Percentiles rank a stretch among this genome's conserved stretches.
These are phyloP conservation scores for Phytopythium mirpurense DNA, from an alignment of 352 stramenopile species.

Conservation along the genomic window DNA sequence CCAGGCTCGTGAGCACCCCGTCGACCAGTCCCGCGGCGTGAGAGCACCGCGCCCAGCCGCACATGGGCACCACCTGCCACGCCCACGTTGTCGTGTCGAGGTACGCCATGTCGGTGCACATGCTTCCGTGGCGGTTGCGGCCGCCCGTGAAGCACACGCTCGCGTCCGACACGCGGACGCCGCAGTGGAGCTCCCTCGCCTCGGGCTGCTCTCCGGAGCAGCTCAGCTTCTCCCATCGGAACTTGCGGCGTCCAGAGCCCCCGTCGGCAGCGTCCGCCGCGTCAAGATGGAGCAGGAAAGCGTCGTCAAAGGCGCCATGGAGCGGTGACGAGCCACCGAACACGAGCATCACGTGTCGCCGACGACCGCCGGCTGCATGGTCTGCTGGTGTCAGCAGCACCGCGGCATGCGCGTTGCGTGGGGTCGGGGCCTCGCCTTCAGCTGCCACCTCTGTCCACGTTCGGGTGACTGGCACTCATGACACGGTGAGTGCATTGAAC, in stretches of 20 bases:
- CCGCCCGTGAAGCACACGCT: conserved; percentile 43
- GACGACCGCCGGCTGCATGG: not conserved
- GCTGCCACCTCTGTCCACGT: conserved; percentile 25
- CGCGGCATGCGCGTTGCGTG: conserved; percentile 55
- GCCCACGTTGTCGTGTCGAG: conserved; percentile 29
- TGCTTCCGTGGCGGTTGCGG: conserved; percentile 38
- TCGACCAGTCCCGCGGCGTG: conserved; percentile 26
- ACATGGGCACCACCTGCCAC: conserved; percentile 50
- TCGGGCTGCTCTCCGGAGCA: conserved; percentile 25
- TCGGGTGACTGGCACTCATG: too few species aligned
- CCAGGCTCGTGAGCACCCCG: conserved; percentile 36
- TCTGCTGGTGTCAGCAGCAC: conserved; percentile 20
- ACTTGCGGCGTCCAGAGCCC: not conserved
- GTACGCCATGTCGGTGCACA: conserved; percentile 58
- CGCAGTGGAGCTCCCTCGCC: conserved; percentile 46
- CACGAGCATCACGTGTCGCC: conserved; percentile 32
- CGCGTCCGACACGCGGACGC: conserved; percentile 9
- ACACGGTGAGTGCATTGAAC: too few species aligned
- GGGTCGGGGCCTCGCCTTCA: conserved; percentile 30
- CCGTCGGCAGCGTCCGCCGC: not conserved
- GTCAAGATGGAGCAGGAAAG: conserved; percentile 35
- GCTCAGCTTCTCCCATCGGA: conserved; percentile 27
- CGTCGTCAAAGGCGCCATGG: conserved; percentile 41
- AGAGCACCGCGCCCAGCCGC: conserved; percentile 51
- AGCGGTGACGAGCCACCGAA: conserved; percentile 60